phyloP scores from a whole-genome alignment of 2,329 filamentous ascomycete genomes.

The Trichoderma guizhouense region DNA sequence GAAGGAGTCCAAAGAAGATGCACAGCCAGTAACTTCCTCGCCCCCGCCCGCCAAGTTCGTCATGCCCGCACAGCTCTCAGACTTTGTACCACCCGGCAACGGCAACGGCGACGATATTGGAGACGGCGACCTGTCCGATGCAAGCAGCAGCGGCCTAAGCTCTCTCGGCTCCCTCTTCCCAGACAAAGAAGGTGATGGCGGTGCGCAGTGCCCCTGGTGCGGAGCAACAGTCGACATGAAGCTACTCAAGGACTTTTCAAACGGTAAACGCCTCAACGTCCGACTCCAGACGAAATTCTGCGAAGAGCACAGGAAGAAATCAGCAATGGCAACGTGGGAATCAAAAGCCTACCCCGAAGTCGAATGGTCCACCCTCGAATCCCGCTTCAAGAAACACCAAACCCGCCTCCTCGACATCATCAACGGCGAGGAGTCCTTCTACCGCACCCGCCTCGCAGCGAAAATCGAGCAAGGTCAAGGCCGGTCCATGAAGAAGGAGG shows the following conservation, averaged over 20 bases:
- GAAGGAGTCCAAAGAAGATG: neutral
- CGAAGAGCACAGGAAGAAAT: constrained; percentile 54
- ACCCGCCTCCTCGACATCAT: constrained; percentile 57
- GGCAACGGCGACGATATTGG: neutral
- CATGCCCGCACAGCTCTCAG: constrained; percentile 21
- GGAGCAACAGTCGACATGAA: constrained; percentile 53
- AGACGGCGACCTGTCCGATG: neutral
- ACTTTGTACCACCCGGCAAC: constrained; percentile 9
- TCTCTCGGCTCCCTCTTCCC: neutral
- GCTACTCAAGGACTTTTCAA: constrained; percentile 52
- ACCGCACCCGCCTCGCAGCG: constrained; percentile 53
- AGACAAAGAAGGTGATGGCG: constrained; percentile 1
- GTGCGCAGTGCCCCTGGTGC: constrained; percentile 67
- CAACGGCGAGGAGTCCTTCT: constrained; percentile 58
- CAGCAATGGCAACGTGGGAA: constrained; percentile 48
- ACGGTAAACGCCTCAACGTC: constrained; percentile 49
- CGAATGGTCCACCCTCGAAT: constrained; percentile 61
- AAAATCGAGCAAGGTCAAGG: constrained; percentile 56
- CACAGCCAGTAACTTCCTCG: constrained; percentile 12
- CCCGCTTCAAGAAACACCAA: constrained; percentile 57
- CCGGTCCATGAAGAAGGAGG: constrained; percentile 56
- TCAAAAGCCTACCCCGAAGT: constrained; percentile 65
- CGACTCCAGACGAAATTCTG: constrained; percentile 63
- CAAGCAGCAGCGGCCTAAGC: neutral
- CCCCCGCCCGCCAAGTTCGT: constrained; percentile 24